Conservation (phyloP, 2,329 filamentous ascomycete species). For the Geosmithia putterillii region DNA sequence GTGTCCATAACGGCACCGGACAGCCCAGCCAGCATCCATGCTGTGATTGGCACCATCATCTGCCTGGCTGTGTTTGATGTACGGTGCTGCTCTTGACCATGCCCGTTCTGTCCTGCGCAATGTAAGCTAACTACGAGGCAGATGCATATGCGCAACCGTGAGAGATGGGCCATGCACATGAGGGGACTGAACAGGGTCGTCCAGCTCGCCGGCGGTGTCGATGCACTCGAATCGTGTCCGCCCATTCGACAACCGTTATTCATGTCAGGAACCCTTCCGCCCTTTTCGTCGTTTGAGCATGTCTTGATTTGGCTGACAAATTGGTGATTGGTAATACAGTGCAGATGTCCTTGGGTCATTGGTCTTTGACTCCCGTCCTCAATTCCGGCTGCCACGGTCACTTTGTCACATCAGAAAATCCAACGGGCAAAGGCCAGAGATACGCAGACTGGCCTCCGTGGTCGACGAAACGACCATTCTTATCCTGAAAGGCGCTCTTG, state of each 20-base stretch:
- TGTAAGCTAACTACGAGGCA: neutral
- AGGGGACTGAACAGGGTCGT: slow-evolving; percentile 6
- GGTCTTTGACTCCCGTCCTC: slow-evolving; percentile 5
- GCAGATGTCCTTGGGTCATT: slow-evolving; percentile 8
- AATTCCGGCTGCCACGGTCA: slow-evolving; percentile 4
- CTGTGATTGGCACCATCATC: slow-evolving; percentile 8
- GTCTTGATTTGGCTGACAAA: neutral
- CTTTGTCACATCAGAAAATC: neutral
- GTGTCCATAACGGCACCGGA: slow-evolving; percentile 2
- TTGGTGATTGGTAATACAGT: neutral
- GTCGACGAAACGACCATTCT: neutral
- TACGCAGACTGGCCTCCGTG: neutral
- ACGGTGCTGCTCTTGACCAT: neutral
- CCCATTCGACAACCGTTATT: slow-evolving; percentile 8
- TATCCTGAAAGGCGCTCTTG: neutral
- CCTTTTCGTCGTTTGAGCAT: neutral
- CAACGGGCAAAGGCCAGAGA: neutral
- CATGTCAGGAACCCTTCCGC: neutral
- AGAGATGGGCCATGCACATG: slow-evolving; percentile 9
- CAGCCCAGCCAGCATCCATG: neutral
- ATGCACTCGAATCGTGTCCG: slow-evolving; percentile 3
- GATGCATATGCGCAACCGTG: slow-evolving; percentile 6
- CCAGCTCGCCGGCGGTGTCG: slow-evolving; percentile 5
- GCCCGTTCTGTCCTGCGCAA: neutral
- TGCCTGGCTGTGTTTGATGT: slow-evolving; percentile 9